Percentiles rank a stretch among this genome's conserved stretches.
Conservation (phyloP, 1,284 basidiomycete species). For the Megacollybia platyphylla region DNA sequence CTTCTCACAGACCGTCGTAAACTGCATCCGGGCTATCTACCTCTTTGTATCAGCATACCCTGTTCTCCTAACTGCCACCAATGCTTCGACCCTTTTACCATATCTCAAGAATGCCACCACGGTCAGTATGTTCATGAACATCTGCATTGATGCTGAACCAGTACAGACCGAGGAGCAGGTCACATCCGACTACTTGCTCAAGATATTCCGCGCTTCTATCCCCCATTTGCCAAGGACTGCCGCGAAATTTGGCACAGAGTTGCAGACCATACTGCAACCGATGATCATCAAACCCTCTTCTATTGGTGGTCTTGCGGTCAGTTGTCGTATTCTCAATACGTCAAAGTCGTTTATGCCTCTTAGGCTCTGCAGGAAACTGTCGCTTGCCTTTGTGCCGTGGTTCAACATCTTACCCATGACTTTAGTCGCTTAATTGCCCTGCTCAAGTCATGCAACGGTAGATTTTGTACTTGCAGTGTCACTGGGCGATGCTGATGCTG, state of each 20-base stretch:
- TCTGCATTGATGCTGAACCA: neutral
- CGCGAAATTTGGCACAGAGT: slow-evolving; percentile 74
- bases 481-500: slow-evolving; percentile 2
- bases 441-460: slow-evolving; percentile 74
- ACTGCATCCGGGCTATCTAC: slow-evolving; percentile 77
- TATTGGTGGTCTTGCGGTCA: slow-evolving; percentile 49
- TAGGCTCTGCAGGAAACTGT: slow-evolving; percentile 83
- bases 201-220: slow-evolving; percentile 78
- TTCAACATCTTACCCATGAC: slow-evolving; percentile 80
- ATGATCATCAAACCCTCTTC: slow-evolving; percentile 79
- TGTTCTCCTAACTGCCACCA: slow-evolving; percentile 64
- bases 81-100: slow-evolving; percentile 74
- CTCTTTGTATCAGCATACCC: slow-evolving; percentile 74
- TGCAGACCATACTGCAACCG: slow-evolving; percentile 71
- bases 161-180: slow-evolving; percentile 69
- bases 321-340: slow-evolving; percentile 9
- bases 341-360: slow-evolving; percentile 1
- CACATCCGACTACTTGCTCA: slow-evolving; percentile 74
- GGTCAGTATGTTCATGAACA: slow-evolving; percentile 24
- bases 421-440: slow-evolving; percentile 66
- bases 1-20: slow-evolving; percentile 51
- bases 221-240: slow-evolving; percentile 83
- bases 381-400: slow-evolving; percentile 81
- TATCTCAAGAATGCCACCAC: slow-evolving; percentile 76
- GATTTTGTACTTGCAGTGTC: slow-evolving; percentile 10